Evolutionary conservation across 1,284 basidiomycete species (phyloP).

Genomic region (Cryptococcus maquisensis): DNA sequence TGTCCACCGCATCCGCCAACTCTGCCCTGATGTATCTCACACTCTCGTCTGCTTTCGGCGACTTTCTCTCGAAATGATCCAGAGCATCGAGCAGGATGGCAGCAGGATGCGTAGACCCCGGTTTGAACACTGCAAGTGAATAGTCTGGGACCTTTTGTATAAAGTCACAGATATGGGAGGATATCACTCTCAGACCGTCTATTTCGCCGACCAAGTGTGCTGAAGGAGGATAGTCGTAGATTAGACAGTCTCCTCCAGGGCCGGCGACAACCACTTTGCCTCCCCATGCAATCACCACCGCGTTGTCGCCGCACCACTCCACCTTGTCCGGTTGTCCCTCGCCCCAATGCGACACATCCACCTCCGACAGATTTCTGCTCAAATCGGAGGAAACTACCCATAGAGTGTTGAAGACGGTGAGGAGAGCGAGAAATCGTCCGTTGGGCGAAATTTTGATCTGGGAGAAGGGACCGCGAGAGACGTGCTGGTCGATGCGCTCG

Average conservation of each 20-base stretch:
- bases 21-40: constrained; percentile 84
- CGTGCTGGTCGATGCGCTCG: constrained; percentile 79
- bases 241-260: constrained; percentile 81
- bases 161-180: constrained; percentile 76
- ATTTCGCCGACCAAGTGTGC: constrained; percentile 76
- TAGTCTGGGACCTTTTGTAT: constrained; percentile 89
- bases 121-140: constrained; percentile 76
- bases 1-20: constrained; percentile 80
- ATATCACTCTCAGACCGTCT: constrained; percentile 80
- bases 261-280: constrained; percentile 79
- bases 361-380: constrained; percentile 80
- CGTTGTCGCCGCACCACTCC: constrained; percentile 96
- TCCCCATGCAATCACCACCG: constrained; percentile 77
- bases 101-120: constrained; percentile 85
- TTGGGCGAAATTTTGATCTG: constrained; percentile 86
- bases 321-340: constrained; percentile 56
- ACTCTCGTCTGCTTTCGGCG: constrained; percentile 87
- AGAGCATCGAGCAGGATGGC: constrained; percentile 90
- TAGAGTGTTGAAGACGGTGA: constrained; percentile 67
- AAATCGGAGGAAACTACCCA: constrained; percentile 95
- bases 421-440: constrained; percentile 82
- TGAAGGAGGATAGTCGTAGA: constrained; percentile 72
- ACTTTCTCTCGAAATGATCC: constrained; percentile 75
- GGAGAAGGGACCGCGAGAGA: constrained; percentile 81
- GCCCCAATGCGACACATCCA: constrained; percentile 54